phyloP scores from a whole-genome alignment of 1,284 basidiomycete genomes.

The Malassezia cuniculi region DNA sequence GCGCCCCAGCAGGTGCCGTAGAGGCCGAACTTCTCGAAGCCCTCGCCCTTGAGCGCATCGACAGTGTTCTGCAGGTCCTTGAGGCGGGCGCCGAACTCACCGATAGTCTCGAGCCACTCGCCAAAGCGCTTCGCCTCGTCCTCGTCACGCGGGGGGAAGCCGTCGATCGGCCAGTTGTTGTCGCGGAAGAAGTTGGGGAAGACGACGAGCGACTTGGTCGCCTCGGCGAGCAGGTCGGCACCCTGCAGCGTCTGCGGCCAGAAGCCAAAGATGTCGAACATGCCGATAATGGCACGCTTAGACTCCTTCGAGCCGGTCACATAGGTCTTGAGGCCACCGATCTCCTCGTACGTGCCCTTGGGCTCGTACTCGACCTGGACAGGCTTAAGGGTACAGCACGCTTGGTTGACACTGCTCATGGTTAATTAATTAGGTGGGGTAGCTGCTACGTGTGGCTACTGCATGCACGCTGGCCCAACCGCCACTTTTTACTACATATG shows the following conservation, averaged over 20 bases:
- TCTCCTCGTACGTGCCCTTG: conserved; percentile 48
- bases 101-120: conserved; percentile 18
- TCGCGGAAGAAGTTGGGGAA: conserved; percentile 58
- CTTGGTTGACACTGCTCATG: conserved; percentile 25
- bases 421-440: not conserved
- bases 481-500: no score
- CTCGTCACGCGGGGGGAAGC: conserved; percentile 51
- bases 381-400: conserved; percentile 49
- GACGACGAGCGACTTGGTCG: conserved; percentile 48
- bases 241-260: conserved; percentile 49
- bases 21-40: conserved; percentile 49
- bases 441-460: not conserved
- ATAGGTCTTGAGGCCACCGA: conserved; percentile 28
- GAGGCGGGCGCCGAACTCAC: conserved; percentile 48
- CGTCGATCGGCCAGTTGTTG: conserved; percentile 50
- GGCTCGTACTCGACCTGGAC: conserved; percentile 48
- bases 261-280: conserved; percentile 58
- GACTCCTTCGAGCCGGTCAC: conserved; percentile 46
- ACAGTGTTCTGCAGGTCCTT: conserved; percentile 50
- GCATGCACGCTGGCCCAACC: no score
- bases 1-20: conserved; percentile 49
- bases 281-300: conserved; percentile 52
- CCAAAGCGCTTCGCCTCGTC: conserved; percentile 51
- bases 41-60: conserved; percentile 48
- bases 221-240: conserved; percentile 52